Base-by-base conservation (phyloP, 2,329 filamentous ascomycete species). In the Curvularia hawaiiensis region DNA sequence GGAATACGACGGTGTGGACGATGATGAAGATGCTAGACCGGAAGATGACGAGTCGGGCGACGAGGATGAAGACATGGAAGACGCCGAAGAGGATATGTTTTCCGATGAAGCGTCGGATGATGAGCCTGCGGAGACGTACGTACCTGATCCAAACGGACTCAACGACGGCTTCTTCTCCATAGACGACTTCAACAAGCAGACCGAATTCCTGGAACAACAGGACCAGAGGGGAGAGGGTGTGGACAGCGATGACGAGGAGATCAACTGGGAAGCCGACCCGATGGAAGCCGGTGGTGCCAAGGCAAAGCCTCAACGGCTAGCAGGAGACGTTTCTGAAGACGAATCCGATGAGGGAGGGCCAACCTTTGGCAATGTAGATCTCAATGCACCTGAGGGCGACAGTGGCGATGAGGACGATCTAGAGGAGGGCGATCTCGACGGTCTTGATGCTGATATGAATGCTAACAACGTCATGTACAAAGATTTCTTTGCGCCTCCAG, bases 81-180 rank as follows among this genome's bases (percentile, higher is more conserved):
- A 69, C 22, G 74, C 69, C 47, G 74, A 73, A 8, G 63, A 71
- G 9, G 70, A 62, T n/a, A 63, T 71, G 0, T 70, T 72, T 48
- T 72, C 67, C 1, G 75, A 77, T 9, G 81, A 83, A 1, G 81
- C 83, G 2, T 66, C 64, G 6, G 68, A 70, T 11, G 67, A 83
- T 20, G 78, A 81, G 44, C 75, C 79, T 4, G 75, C 78, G 1
- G 83, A 84, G 48, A 84, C 85, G 39, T 88, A 89, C 58, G 79
- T 87, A 9, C 82, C 88, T 66, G 92, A 98, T 70, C 87, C 88
- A 4, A 84, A 95, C 71, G 92, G 92, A 7, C 85, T 99, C 31
- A 98, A 99, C 70, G 95, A 99, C 72, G 94, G 92, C 5, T 99
- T 99, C 80, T 99, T 99, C 79, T 96, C 92, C 16, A 94, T 99